Conservation (phyloP, 352 stramenopile genomes). For the Paralagenidium karlingii region DNA sequence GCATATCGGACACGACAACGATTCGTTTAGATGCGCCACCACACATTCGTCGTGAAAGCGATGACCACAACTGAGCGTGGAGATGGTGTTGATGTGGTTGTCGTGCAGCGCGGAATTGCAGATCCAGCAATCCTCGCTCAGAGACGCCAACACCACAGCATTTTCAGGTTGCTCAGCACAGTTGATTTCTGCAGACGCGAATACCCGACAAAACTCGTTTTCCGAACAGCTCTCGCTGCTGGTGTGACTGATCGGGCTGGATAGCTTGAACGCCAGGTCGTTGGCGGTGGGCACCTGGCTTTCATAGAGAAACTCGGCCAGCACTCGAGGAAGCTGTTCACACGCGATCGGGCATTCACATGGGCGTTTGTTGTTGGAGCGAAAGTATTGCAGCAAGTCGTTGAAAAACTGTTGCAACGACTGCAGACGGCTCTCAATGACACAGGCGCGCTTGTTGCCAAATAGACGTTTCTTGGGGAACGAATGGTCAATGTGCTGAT, state of each 20-base stretch:
- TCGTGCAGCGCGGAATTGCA: not conserved
- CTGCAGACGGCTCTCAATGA: slow-evolving; percentile 42
- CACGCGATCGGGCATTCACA: slow-evolving; percentile 45
- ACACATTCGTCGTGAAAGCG: slow-evolving; percentile 84
- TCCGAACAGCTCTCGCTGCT: not conserved
- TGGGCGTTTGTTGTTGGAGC: slow-evolving; percentile 49
- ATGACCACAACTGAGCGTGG: slow-evolving; percentile 66
- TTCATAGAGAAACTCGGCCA: slow-evolving; percentile 74
- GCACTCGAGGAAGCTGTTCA: slow-evolving; percentile 40
- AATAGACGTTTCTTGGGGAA: slow-evolving; percentile 70
- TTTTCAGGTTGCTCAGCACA: not conserved
- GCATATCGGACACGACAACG: slow-evolving; percentile 51
- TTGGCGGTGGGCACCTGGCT: slow-evolving; percentile 67
- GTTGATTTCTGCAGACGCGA: not conserved
- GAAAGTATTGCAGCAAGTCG: slow-evolving; percentile 31
- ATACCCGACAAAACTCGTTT: not conserved
- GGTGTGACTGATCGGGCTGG: not conserved
- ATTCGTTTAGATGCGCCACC: slow-evolving; percentile 66
- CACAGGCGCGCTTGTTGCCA: slow-evolving; percentile 39
- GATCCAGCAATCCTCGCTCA: not conserved
- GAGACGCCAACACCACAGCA: not conserved
- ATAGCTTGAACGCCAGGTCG: slow-evolving; percentile 32
- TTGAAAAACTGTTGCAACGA: slow-evolving; percentile 60
- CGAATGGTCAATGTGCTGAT: slow-evolving; percentile 64
- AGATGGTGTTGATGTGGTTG: slow-evolving; percentile 30